Evolutionary conservation across 805 yeast genomes (phyloP), one percentile per base, ranked within the genome.

Genomic region (Saccharomycopsis malanga): DNA sequence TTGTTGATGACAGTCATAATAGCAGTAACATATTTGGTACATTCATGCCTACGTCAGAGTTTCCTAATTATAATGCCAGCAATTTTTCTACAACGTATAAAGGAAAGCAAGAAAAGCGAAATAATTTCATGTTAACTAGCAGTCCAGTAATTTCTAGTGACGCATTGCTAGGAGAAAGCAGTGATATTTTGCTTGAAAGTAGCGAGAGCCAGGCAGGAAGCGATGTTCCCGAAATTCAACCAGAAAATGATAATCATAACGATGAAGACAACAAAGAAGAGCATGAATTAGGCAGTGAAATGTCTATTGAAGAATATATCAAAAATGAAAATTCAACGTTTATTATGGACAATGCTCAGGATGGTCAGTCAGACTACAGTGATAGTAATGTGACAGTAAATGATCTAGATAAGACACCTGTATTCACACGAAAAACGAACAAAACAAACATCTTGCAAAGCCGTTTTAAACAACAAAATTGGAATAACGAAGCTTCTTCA

Each of bases 341-440:
- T 21, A 9, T n/a, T 6, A 27, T 10, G 17, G 43, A 46, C n/a
- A 42, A 36, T 18, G 22, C 10, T 25, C n/a, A n/a, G n/a, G 24
- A 24, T 10, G 38, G 20, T 17, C 29, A 22, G 12, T 25, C 40
- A 1, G 18, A n/a, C n/a, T 30, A 34, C 20, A 23, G 21, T 10
- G 18, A 22, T 18, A 23, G 23, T 21, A 34, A 44, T 39, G 36
- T 9, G n/a, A 39, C 39, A 7, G n/a, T 34, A 2, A 27, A 40
- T 22, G 54, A 51, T 39, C 20, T 50, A 15, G 54, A 50, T 21
- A 45, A 45, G 39, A 49, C 52, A 3, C 52, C 52, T n/a, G 24
- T 40, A 15, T 49, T 49, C 22, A 42, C n/a, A 14, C 35, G 50
- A 3, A 32, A 23, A 39, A n/a, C 21, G 20, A 9, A 27, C 18